A percentile compares a stretch with the other conserved stretches of the same genome.
These are phyloP conservation scores for Collybia nuda DNA, from an alignment of 768 basidiomycete genomes.

Conservation along the genomic window DNA sequence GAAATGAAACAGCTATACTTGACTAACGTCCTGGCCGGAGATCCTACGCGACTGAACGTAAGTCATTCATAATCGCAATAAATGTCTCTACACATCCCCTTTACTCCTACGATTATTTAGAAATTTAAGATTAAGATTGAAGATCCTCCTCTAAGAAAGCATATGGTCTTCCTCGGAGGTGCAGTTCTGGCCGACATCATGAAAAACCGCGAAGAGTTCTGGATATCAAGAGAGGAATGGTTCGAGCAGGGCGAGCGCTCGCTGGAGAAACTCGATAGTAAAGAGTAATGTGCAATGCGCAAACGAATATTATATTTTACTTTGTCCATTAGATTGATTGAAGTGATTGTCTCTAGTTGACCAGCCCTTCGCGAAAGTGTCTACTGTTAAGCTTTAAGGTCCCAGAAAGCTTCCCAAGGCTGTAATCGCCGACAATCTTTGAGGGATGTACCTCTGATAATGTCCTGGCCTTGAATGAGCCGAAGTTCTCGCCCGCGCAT, in stretches of 20 bases:
- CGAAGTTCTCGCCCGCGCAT: slow-evolving; percentile 88
- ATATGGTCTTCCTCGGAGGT: slow-evolving; percentile 99
- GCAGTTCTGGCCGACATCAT: slow-evolving; percentile 99
- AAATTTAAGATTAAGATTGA: slow-evolving; percentile 99
- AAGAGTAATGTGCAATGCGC: neutral
- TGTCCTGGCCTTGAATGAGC: slow-evolving; percentile 74
- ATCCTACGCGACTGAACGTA: slow-evolving; percentile 84
- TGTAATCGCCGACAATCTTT: slow-evolving; percentile 34
- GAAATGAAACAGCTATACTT: slow-evolving; percentile 99
- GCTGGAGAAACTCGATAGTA: slow-evolving; percentile 82
- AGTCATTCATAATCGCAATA: slow-evolving; percentile 27
- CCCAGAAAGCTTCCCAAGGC: slow-evolving; percentile 50
- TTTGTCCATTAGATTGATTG: neutral
- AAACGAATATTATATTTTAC: neutral
- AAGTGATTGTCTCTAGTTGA: neutral
- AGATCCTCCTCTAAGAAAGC: slow-evolving; percentile 96
- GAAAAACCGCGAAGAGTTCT: slow-evolving; percentile 93
- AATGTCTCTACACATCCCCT: neutral
- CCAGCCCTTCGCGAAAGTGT: neutral
- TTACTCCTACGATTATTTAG: slow-evolving; percentile 38
- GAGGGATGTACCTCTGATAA: slow-evolving; percentile 48
- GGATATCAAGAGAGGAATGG: slow-evolving; percentile 95
- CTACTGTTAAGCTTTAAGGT: neutral
- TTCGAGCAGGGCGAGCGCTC: slow-evolving; percentile 83
- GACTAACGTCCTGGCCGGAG: slow-evolving; percentile 81